Evolutionary conservation across 2,329 filamentous ascomycete species (phyloP).

Genomic region (Alternaria novae-zelandiae): DNA sequence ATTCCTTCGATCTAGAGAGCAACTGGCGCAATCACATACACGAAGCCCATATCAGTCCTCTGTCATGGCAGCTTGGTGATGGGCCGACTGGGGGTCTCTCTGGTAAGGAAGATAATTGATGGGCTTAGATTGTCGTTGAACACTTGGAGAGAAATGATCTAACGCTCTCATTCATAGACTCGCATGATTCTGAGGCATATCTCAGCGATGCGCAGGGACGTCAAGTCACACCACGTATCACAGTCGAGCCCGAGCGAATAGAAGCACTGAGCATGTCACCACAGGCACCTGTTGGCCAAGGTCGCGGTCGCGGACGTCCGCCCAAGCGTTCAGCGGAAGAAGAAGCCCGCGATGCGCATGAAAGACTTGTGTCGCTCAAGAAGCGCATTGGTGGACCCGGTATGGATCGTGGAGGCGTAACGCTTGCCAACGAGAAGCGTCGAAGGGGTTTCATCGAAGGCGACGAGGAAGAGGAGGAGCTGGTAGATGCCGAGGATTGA

Average conservation of each 20-base stretch:
- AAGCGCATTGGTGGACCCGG: constrained; percentile 58
- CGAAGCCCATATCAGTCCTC: constrained; percentile 57
- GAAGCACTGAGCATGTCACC: constrained; percentile 4
- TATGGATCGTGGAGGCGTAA: constrained; percentile 60
- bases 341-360: constrained; percentile 54
- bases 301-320: constrained; percentile 43
- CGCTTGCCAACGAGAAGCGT: constrained; percentile 60
- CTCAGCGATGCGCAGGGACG: constrained; percentile 56
- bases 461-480: constrained; percentile 57
- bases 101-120: constrained; percentile 57
- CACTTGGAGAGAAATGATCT: constrained; percentile 17
- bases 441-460: constrained; percentile 58
- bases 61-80: constrained; percentile 66
- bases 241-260: constrained; percentile 24
- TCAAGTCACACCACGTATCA: constrained; percentile 55
- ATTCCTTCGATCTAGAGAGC: constrained; percentile 48
- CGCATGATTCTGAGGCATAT: constrained; percentile 54
- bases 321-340: constrained; percentile 46
- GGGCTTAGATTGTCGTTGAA: background rate
- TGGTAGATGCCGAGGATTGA: constrained; percentile 41
- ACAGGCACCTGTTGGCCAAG: constrained; percentile 20
- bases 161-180: constrained; percentile 35
- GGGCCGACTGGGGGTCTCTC: constrained; percentile 61
- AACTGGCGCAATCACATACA: constrained; percentile 61
- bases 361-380: constrained; percentile 58